Evolutionary conservation across 129 eudicot species (phyloP), one percentile per base, ranked within the genome.

Genomic region (Oenanthe sinensis): DNA sequence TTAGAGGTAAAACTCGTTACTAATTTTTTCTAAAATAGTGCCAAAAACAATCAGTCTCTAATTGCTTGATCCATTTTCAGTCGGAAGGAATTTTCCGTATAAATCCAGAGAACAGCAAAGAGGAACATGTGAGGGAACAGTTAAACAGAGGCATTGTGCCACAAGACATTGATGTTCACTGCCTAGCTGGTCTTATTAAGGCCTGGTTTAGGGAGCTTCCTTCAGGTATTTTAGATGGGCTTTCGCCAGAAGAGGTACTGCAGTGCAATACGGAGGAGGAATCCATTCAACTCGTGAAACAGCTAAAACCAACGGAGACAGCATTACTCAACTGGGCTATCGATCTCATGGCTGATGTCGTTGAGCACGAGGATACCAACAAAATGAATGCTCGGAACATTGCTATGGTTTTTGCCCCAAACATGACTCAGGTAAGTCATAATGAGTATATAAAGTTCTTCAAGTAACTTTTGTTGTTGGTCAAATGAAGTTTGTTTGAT

Each of bases 121-220:
- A 92, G 85, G 91, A 92, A 80, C 80, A 78, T 17, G 96, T 92
- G 22, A 83, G 97, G 76, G 92, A 85, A 84, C 96, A 92, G 79
- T 85, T 92, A n/a, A 92, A 92, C 84, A 78, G 88, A 65, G 97
- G 97, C 79, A 90, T 81, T 79, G 97, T 92, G 71, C 97, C 97
- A 6, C 86, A 92, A 77, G 84, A 88, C 90, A 92, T 92, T 7
- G 97, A 92, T 70, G 96, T 92, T 37, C 97, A 92, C 72, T 90
- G 93, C 81, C 83, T 92, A 43, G 97, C 97, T 2, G 96, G 96
- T 30, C 78, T 92, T 45, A 90, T 92, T 47, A 92, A 92, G 79
- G 95, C 97, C 8, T 92, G 97, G 97, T 92, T 92, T 71, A 68
- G 97, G 49, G 97, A 92, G 83, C 96, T 92, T 37, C 97, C 97